These are phyloP conservation scores for Calonectria montana DNA, from an alignment of 2,329 filamentous ascomycete species.

Conservation along the genomic window DNA sequence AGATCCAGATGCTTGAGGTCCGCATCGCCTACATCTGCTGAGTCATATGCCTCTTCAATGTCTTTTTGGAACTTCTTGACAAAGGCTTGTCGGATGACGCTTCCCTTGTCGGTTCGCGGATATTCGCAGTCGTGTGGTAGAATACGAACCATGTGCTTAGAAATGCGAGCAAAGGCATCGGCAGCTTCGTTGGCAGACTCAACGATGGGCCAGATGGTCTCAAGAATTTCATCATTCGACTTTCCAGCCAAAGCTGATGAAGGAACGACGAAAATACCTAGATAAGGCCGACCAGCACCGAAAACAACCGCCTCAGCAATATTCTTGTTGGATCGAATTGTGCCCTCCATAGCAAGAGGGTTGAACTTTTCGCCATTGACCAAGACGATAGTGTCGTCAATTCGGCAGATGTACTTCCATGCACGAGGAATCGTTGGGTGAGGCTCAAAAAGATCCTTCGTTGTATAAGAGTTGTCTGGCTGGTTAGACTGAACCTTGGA, in stretches of 20 bases:
- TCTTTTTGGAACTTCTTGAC: conserved; percentile 56
- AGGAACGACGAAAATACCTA: conserved; percentile 21
- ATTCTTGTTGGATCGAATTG: conserved; percentile 56
- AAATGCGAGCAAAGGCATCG: conserved; percentile 52
- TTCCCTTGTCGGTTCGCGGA: conserved; percentile 64
- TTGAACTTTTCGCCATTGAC: conserved; percentile 77
- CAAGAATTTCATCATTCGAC: conserved; percentile 40
- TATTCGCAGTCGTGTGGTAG: conserved; percentile 55
- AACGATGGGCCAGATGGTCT: conserved; percentile 48
- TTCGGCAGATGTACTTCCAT: conserved; percentile 71
- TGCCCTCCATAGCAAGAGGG: conserved; percentile 68
- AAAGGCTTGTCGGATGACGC: conserved; percentile 60
- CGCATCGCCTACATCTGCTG: conserved; percentile 37
- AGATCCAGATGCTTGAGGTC: conserved; percentile 23
- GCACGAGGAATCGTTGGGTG: conserved; percentile 63
- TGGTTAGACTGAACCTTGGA: conserved; percentile 68
- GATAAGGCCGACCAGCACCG: conserved; percentile 61
- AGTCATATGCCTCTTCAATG: conserved; percentile 55
- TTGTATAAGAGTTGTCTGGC: conserved; percentile 69
- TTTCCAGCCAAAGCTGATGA: not conserved
- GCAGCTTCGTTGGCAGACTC: conserved; percentile 45
- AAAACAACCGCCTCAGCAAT: conserved; percentile 70
- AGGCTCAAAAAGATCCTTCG: conserved; percentile 69
- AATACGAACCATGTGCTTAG: conserved; percentile 61
- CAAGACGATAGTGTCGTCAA: conserved; percentile 70